Evolutionary conservation across 495 filamentous ascomycete genomes (phyloP), one percentile per base, ranked within the genome.

Genomic region (Aspergillus carlsbadensis): DNA sequence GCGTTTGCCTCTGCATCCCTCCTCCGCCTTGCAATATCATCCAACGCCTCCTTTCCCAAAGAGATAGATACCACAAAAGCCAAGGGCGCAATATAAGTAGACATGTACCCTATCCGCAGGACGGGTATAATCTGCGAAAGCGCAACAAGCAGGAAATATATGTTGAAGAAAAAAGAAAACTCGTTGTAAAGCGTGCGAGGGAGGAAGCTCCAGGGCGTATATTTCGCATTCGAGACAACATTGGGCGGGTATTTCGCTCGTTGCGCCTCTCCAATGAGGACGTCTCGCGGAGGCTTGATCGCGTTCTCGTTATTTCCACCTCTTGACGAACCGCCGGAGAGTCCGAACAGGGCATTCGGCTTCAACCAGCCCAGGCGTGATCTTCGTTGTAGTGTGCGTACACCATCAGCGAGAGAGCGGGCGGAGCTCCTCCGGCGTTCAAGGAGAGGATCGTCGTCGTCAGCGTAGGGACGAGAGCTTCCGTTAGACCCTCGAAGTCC

Each of bases 91-190:
- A 97, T 87, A 63, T 98, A 99, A 2, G 94, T 96, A 11, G 89
- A 91, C 57, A 98, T 82, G 67, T 96, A 97, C 41, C 95, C 95
- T 63, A 99, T 96, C 31, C 90, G 83, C 37, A 99, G 70, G 7
- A 89, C 79, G 14, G 92, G 91, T 54, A 99, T 89, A 36, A 89
- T 86, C 72, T 99, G 95, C 13, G 92, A 96, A 39, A 97, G 72
- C 7, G 95, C 95, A 5, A 99, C 95, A 6, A 98, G 80, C 7
- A 99, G 80, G 70, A 98, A 99, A 65, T 99, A 99, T 65, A 97
- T 86, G 78, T 99, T 99, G 81, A 98, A 96, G 73, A 99, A 99
- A 75, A 98, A 98, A 42, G 91, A 96, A 66, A 99, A 99, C 63
- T 99, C 95, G 75, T 98, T 96, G 69, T 96, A 99, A 11, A 98